phyloP scores from a whole-genome alignment of 2,329 filamentous ascomycete genomes.

The Albifimbria verrucaria region DNA sequence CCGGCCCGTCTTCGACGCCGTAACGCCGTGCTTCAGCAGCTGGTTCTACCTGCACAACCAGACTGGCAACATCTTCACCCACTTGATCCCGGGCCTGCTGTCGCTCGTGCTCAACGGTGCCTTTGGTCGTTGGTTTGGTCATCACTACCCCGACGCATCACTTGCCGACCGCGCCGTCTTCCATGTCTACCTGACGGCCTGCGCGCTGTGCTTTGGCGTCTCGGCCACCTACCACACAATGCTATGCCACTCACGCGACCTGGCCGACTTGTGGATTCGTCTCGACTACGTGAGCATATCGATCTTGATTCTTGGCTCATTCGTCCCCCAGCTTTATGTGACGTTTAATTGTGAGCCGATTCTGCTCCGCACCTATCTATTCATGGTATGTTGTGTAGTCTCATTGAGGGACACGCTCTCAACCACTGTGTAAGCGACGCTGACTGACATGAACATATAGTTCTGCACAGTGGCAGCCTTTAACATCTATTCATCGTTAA shows the following conservation, averaged over 20 bases:
- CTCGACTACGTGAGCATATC: constrained; percentile 36
- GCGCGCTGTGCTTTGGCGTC: constrained; percentile 30
- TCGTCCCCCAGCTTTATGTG: constrained; percentile 36
- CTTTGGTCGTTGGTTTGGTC: constrained; percentile 18
- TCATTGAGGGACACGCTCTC: no score
- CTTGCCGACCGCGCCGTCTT: constrained; percentile 34
- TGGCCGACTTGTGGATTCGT: constrained; percentile 32
- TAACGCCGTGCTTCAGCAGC: constrained; percentile 31
- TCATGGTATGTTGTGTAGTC: constrained; percentile 24
- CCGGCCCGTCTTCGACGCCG: constrained; percentile 37
- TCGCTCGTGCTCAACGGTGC: constrained; percentile 25
- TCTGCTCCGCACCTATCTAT: constrained; percentile 29
- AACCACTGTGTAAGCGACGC: no score
- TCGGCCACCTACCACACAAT: constrained; percentile 37
- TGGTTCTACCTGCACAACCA: constrained; percentile 34
- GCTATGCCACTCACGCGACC: constrained; percentile 32
- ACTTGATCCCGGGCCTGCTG: constrained; percentile 38
- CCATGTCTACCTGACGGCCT: constrained; percentile 33
- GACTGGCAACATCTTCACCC: constrained; percentile 28
- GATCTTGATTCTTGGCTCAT: constrained; percentile 32
- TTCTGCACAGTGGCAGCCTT: constrained; percentile 5
- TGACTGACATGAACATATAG: no score
- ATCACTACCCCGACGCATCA: constrained; percentile 27
- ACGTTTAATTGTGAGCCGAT: constrained; percentile 35
- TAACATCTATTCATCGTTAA: constrained; percentile 31